Evolutionary conservation across 1,139 yeast species (phyloP).

Genomic region (Eremothecium cymbalariae): DNA sequence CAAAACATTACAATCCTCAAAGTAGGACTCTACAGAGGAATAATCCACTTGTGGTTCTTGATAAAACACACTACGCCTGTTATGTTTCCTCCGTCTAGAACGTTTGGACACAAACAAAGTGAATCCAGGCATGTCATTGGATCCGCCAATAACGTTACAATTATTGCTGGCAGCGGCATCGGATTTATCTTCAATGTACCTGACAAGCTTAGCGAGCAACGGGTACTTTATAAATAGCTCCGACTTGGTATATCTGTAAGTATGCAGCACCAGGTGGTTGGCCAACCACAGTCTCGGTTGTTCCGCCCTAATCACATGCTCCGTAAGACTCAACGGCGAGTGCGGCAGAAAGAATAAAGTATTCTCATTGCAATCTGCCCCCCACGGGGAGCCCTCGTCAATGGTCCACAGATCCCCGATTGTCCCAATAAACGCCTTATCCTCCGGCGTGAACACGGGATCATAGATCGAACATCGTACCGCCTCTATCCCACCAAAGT

Average conservation of each 20-base stretch:
- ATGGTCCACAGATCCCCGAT: slow-evolving; percentile 25
- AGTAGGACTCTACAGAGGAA: slow-evolving; percentile 33
- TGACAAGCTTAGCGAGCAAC: slow-evolving; percentile 37
- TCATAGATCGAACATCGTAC: slow-evolving; percentile 43
- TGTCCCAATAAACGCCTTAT: slow-evolving; percentile 32
- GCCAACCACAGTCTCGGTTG: slow-evolving; percentile 39
- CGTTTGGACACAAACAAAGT: slow-evolving; percentile 23
- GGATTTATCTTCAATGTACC: slow-evolving; percentile 18
- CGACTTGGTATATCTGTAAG: slow-evolving; percentile 41
- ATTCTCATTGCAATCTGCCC: slow-evolving; percentile 12
- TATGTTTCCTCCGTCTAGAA: slow-evolving; percentile 30
- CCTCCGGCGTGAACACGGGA: slow-evolving; percentile 49
- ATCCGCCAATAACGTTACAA: not conserved
- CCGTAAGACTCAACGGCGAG: slow-evolving; percentile 57
- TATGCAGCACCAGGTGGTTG: slow-evolving; percentile 44
- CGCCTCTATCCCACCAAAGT: slow-evolving; percentile 22
- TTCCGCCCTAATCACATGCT: slow-evolving; percentile 33
- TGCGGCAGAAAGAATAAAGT: slow-evolving; percentile 60
- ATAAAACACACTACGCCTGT: slow-evolving; percentile 24
- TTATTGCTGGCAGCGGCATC: no score
- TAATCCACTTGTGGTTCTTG: slow-evolving; percentile 36
- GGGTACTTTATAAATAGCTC: slow-evolving; percentile 40
- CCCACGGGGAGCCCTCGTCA: slow-evolving; percentile 15
- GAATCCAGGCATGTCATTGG: slow-evolving; percentile 23
- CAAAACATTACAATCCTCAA: slow-evolving; percentile 23